phyloP scores from a whole-genome alignment of 495 filamentous ascomycete species.

The Podospora appendiculata region DNA sequence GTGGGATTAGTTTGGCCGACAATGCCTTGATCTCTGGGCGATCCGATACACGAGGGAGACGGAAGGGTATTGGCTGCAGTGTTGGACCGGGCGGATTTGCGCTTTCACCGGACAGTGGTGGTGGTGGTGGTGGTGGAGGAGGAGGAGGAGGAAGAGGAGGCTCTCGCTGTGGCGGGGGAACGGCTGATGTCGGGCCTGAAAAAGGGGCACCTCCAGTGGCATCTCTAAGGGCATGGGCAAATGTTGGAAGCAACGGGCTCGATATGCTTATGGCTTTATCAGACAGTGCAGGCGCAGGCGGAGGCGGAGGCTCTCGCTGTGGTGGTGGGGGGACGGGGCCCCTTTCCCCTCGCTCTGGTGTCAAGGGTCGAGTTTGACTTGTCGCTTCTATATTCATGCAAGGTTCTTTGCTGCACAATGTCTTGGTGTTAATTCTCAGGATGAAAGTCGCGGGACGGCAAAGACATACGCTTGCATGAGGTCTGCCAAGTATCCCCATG shows the following conservation, averaged over 20 bases:
- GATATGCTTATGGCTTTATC: too few species aligned
- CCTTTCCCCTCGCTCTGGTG: too few species aligned
- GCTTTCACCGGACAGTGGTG: neutral
- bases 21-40: conserved; percentile 4
- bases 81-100: neutral
- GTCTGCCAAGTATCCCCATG: neutral
- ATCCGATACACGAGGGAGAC: neutral
- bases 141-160: neutral
- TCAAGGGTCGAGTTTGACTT: too few species aligned
- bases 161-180: too few species aligned
- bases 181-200: too few species aligned
- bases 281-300: too few species aligned
- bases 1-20: neutral
- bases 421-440: neutral
- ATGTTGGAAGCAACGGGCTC: too few species aligned
- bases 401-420: neutral
- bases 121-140: too few species aligned
- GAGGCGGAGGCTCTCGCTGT: too few species aligned
- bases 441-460: neutral
- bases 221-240: too few species aligned
- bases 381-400: neutral
- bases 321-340: too few species aligned
- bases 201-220: too few species aligned
- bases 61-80: neutral
- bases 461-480: neutral